Evolutionary conservation across 805 yeast genomes (phyloP), one percentile per base, ranked within the genome.

Genomic region (Allodekkera sacchari): DNA sequence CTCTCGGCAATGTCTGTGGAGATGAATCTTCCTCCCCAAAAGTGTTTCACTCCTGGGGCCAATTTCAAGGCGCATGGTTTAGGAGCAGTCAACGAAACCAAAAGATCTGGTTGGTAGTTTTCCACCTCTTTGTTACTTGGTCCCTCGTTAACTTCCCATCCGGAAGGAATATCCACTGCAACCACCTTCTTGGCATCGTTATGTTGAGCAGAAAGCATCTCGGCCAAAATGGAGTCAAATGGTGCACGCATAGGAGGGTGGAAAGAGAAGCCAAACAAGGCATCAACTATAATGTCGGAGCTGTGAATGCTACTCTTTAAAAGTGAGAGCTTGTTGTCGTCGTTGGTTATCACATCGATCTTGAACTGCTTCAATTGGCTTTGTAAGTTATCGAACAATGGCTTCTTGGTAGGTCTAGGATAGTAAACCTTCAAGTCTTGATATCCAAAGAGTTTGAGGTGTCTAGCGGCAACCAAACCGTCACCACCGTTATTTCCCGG

Each of bases 401-500:
- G 72, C n/a, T 39, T 62, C 29, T 66, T 72, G 41, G 64, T 66
- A 27, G 74, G 66, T 45, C 77, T 83, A 3, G 97, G 96, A 48
- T 87, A 88, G 53, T 69, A 87, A 1, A 89, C 67, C 4, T 70
- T 59, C 2, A 96, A 95, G 5, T 62, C 59, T 14, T 31, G 18
- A 52, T 77, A 84, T 2, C 92, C 92, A 65, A 92, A 75, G 9
- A 87, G 58, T 42, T 74, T 73, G 40, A 92, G 61, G 52, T 92
- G 98, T 26, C 98, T 67, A 2, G 96, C 95, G 18, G 96, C 94
- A 2, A 92, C 98, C 10, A 92, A 61, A 0, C 97, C 98, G 57
- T 92, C 98, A 2, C 97, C 98, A 2, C 95, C 89, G 50, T 92
- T 92, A 50, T 92, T 92, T 2, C 98, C 98, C 0, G 97, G 97